Conservation (phyloP, 176 grass and related monocot species). For the Bromus sterilis region DNA sequence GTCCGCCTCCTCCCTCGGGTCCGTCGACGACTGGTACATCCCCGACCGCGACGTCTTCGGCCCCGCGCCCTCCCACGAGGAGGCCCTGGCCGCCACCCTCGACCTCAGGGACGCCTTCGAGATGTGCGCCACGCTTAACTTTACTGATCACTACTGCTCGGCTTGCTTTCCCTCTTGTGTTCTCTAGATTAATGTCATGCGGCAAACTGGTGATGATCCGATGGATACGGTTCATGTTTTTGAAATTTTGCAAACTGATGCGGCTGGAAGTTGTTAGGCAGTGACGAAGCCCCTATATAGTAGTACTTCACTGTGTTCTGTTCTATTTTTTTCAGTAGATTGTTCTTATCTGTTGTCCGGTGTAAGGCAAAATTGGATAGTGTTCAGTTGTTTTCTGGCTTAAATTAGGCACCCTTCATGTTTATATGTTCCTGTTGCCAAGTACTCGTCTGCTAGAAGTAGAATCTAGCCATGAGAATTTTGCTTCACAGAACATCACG, state of each 20-base stretch:
- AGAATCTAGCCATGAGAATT: not conserved
- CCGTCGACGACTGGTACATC: conserved; percentile 36
- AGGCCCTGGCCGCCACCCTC: conserved; percentile 46
- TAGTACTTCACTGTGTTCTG: not conserved
- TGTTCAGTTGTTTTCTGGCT: not conserved
- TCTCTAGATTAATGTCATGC: not conserved
- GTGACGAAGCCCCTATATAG: not conserved
- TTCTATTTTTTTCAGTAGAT: not conserved
- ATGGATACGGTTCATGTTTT: not conserved
- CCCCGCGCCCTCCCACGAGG: conserved; percentile 36
- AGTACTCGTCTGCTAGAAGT: not conserved
- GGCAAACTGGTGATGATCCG: not conserved
- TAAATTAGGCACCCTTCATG: not conserved
- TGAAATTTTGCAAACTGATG: not conserved
- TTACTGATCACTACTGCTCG: not conserved
- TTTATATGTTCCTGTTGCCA: not conserved
- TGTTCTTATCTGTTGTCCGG: not conserved
- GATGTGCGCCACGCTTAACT: conserved; percentile 15
- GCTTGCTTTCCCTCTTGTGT: not conserved
- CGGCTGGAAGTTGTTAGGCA: not conserved
- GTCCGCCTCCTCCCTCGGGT: not conserved
- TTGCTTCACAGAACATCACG: not conserved
- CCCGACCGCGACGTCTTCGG: conserved; percentile 34
- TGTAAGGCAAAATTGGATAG: not conserved
- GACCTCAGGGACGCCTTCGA: conserved; percentile 41